Percentiles rank a stretch among this genome's conserved stretches.
Conservation (phyloP, 2,329 filamentous ascomycete species). For the Mycosphaerella arachidis region DNA sequence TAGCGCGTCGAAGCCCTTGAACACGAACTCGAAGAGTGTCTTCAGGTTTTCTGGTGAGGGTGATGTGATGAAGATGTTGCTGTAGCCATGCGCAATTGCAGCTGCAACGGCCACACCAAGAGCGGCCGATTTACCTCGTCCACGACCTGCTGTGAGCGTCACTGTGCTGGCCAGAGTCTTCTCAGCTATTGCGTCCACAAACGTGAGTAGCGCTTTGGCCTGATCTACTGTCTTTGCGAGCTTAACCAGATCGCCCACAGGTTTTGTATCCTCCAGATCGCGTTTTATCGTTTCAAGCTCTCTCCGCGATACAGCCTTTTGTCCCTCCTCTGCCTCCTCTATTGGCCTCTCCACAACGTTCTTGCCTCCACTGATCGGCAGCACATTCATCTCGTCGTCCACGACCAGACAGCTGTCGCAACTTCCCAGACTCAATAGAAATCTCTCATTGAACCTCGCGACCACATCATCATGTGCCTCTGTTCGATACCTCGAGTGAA, state of each 20-base stretch:
- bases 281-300: constrained; percentile 88
- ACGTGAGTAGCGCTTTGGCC: constrained; percentile 92
- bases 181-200: constrained; percentile 92
- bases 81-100: constrained; percentile 92
- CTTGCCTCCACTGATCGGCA: constrained; percentile 94
- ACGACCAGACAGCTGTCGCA: constrained; percentile 93
- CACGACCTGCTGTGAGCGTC: constrained; percentile 85
- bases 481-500: constrained; percentile 92
- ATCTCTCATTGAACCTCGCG: constrained; percentile 95
- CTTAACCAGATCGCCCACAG: constrained; percentile 76
- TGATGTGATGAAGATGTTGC: constrained; percentile 98
- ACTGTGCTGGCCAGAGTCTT: constrained; percentile 94
- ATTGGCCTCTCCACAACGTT: constrained; percentile 78
- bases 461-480: constrained; percentile 94
- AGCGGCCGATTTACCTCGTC: constrained; percentile 93
- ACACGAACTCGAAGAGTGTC: constrained; percentile 95
- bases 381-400: constrained; percentile 94
- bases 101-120: constrained; percentile 91
- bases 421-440: constrained; percentile 89
- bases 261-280: constrained; percentile 75
- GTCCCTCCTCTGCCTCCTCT: constrained; percentile 64
- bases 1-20: constrained; percentile 94
- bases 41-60: constrained; percentile 98
- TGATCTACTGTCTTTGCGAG: constrained; percentile 91
- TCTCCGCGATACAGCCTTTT: constrained; percentile 62